Percentiles rank a stretch among this genome's conserved stretches.
Evolutionary conservation across 1,284 basidiomycete genomes (phyloP).

Genomic region (Hymenochaete sp.): DNA sequence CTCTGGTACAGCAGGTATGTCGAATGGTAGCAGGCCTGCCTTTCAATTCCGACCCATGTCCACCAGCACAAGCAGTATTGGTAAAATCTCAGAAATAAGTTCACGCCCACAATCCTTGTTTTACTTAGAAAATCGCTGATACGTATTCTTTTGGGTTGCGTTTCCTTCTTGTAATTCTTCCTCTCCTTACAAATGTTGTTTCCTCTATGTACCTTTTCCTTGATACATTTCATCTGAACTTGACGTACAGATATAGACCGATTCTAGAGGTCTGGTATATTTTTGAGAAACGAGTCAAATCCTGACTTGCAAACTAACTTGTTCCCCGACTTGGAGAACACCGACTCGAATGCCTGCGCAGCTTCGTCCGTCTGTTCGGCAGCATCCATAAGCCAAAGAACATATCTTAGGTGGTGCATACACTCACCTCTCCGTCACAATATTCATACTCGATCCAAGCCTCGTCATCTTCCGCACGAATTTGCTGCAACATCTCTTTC

Average conservation of each 20-base stretch:
- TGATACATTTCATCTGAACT: neutral
- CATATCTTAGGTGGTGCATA: constrained; percentile 4
- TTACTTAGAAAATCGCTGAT: constrained; percentile 10
- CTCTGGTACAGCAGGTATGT: too few relatives aligned
- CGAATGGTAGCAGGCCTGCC: too few relatives aligned
- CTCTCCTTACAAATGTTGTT: neutral
- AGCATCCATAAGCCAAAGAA: constrained; percentile 16
- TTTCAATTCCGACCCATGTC: too few relatives aligned
- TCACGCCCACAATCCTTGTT: constrained; percentile 10
- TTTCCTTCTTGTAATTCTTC: neutral
- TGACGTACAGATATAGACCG: constrained; percentile 1
- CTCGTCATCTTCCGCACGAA: constrained; percentile 67
- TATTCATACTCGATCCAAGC: constrained; percentile 56
- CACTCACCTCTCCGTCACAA: constrained; percentile 51
- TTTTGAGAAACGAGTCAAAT: constrained; percentile 51
- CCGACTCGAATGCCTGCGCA: constrained; percentile 42
- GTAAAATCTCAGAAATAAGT: neutral
- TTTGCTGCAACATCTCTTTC: constrained; percentile 58
- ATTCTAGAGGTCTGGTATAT: constrained; percentile 46
- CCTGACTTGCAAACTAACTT: constrained; percentile 51
- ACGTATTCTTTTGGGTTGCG: neutral
- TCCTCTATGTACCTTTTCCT: neutral
- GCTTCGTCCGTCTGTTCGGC: constrained; percentile 45
- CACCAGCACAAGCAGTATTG: too few relatives aligned
- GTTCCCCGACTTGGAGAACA: constrained; percentile 53